Percentiles rank a stretch among this genome's conserved stretches.
Evolutionary conservation across 1,139 yeast species (phyloP).

Genomic region (Suhomyces terraborum): DNA sequence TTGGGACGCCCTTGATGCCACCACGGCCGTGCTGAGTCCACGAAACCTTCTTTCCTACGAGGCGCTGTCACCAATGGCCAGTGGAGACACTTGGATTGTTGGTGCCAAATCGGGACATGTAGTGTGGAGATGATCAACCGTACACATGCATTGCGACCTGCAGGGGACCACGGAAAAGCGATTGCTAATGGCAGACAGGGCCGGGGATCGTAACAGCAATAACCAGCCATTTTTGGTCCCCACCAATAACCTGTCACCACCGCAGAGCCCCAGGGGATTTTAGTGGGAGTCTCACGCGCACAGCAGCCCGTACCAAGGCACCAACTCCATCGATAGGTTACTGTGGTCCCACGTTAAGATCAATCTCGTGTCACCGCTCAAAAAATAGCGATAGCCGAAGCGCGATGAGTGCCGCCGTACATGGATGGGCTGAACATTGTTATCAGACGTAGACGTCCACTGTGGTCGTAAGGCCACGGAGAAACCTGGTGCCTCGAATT

Average conservation of each 20-base stretch:
- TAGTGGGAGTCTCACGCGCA: too few species aligned
- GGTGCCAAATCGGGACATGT: slow-evolving; percentile 1
- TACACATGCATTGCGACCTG: not conserved
- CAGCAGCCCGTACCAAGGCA: slow-evolving; percentile 1
- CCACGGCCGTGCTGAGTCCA: not conserved
- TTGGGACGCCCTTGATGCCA: too few species aligned
- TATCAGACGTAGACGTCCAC: too few species aligned
- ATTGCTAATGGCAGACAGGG: slow-evolving; percentile 1
- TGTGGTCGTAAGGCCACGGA: too few species aligned
- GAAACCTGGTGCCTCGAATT: too few species aligned
- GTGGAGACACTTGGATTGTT: not conserved
- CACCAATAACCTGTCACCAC: too few species aligned
- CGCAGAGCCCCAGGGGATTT: too few species aligned
- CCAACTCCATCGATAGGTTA: not conserved
- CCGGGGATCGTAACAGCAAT: not conserved
- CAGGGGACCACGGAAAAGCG: not conserved
- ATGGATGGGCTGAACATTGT: too few species aligned
- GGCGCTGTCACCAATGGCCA: not conserved
- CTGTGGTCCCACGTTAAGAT: too few species aligned
- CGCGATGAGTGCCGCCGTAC: slow-evolving; percentile 2
- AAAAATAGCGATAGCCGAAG: slow-evolving; percentile 3
- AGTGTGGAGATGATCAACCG: slow-evolving; percentile 4
- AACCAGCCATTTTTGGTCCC: slow-evolving; percentile 1
- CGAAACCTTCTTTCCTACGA: not conserved
- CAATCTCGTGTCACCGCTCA: not conserved